A percentile compares a stretch with the other conserved stretches of the same genome.
Evolutionary conservation across 805 yeast species (phyloP).

Genomic region (Nakazawaea holstii): DNA sequence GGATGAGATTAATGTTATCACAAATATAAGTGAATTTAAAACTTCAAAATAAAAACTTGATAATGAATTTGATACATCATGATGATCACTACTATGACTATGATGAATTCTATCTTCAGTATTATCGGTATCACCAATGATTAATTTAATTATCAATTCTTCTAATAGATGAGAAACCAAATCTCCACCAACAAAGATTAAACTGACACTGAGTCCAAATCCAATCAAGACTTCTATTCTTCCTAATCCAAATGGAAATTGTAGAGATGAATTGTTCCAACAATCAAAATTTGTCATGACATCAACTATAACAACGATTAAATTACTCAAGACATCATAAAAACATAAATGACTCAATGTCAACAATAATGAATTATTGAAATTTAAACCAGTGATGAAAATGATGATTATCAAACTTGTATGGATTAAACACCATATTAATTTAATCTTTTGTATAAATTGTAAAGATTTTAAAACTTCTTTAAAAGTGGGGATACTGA

Average conservation of each 20-base stretch:
- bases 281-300: constrained; percentile 88
- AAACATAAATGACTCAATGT: constrained; percentile 84
- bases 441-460: constrained; percentile 48
- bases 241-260: constrained; percentile 91
- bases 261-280: constrained; percentile 78
- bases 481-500: constrained; percentile 64
- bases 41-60: constrained; percentile 24
- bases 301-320: constrained; percentile 65
- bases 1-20: constrained; percentile 29
- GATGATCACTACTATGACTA: constrained; percentile 24
- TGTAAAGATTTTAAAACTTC: constrained; percentile 63
- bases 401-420: constrained; percentile 46
- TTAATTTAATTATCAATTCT: constrained; percentile 49
- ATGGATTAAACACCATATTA: constrained; percentile 59
- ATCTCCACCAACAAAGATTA: constrained; percentile 89
- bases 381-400: constrained; percentile 54
- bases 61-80: constrained; percentile 14
- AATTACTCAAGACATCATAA: constrained; percentile 78
- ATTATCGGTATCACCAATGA: constrained; percentile 24
- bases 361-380: constrained; percentile 53
- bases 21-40: constrained; percentile 19
- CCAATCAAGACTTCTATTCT: constrained; percentile 84
- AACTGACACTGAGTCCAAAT: constrained; percentile 78
- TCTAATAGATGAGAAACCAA: constrained; percentile 82
- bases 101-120: constrained; percentile 21